These are phyloP conservation scores for Olyra latifolia DNA, from an alignment of 176 grass and related monocot genomes.

Conservation along the genomic window DNA sequence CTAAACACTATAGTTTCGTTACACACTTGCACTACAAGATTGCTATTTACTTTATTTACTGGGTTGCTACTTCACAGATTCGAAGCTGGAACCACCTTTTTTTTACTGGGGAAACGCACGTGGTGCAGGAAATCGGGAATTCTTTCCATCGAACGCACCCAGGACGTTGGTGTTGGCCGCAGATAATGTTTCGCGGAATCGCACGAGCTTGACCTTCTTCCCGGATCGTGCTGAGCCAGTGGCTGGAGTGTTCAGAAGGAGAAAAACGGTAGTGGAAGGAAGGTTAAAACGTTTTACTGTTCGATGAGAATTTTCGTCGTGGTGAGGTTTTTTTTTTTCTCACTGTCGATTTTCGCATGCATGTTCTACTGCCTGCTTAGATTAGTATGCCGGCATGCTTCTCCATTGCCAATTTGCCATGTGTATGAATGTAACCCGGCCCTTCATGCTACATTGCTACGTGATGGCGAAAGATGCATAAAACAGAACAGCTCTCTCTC, in stretches of 20 bases:
- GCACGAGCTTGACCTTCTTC: not conserved
- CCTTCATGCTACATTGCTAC: too few species aligned
- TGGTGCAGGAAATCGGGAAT: not conserved
- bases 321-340: not conserved
- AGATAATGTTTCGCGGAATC: not conserved
- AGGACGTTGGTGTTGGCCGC: not conserved
- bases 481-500: not conserved
- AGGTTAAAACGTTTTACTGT: not conserved
- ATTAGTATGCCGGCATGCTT: not conserved
- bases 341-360: not conserved
- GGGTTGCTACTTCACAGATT: not conserved
- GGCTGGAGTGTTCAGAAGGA: not conserved
- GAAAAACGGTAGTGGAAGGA: not conserved
- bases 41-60: not conserved
- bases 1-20: not conserved
- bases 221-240: not conserved
- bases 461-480: not conserved
- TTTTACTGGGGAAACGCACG: not conserved
- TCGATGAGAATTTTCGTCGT: not conserved
- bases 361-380: not conserved
- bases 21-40: not conserved
- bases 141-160: not conserved
- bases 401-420: not conserved
- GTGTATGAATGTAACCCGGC: not conserved
- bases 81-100: not conserved